Conservation (phyloP, 169 alveolate genomes). For the Fabrea salina region DNA sequence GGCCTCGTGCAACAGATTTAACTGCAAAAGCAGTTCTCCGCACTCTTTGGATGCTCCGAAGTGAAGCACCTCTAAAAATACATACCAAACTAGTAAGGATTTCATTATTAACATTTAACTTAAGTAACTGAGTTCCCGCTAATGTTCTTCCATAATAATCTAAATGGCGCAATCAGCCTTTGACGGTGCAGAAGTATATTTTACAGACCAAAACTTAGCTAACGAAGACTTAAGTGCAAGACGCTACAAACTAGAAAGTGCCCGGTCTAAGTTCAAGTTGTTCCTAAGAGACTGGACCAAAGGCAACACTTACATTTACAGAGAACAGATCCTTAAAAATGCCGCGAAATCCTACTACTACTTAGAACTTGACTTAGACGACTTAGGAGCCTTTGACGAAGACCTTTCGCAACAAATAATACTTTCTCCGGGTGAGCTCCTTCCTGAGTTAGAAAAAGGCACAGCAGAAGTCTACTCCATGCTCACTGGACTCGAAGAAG, state of each 20-base stretch:
- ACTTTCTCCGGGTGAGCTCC: constrained; percentile 55
- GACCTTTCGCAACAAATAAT: constrained; percentile 58
- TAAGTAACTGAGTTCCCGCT: no score
- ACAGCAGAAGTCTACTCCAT: constrained; percentile 66
- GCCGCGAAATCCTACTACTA: constrained; percentile 38
- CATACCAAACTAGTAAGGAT: no score
- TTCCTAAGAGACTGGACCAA: constrained; percentile 48
- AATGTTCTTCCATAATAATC: not conserved
- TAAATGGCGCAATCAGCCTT: constrained; percentile 31
- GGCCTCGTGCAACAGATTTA: no score
- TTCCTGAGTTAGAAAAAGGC: constrained; percentile 79
- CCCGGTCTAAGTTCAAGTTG: constrained; percentile 23
- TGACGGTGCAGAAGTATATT: constrained; percentile 15
- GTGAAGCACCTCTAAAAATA: no score
- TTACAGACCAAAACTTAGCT: constrained; percentile 17
- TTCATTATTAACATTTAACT: no score
- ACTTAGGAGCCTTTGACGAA: constrained; percentile 68
- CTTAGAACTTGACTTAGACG: constrained; percentile 60
- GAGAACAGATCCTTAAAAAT: constrained; percentile 43
- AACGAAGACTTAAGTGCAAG: not conserved
- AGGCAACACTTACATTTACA: constrained; percentile 42
- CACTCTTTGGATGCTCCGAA: no score
- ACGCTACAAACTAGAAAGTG: not conserved
- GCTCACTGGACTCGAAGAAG: constrained; percentile 44
- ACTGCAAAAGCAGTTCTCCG: no score